Base-by-base conservation (phyloP, 2,329 filamentous ascomycete genomes). In the Aspergillus phoenicis region DNA sequence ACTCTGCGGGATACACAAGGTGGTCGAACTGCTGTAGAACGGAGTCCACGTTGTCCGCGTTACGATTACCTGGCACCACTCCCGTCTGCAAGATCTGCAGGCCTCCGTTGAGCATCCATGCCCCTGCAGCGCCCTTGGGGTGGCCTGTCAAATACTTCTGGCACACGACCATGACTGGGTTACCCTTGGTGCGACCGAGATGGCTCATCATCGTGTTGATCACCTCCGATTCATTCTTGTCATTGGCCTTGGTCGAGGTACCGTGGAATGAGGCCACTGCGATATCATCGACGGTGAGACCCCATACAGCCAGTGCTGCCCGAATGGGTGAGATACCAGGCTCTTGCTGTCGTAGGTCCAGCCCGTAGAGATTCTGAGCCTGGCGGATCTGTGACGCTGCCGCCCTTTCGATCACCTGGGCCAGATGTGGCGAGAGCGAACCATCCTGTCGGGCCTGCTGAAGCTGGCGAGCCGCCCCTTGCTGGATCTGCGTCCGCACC, bases 61-160 rank as follows among this genome's bases (percentile, higher is more conserved):
- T 98, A 72, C 92, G 89, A 82, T 98, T 97, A 62, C 93, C 93
- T 11, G 93, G 93, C 15, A 98, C 92, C 49, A 97, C 83, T 71
- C 94, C 93, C 48, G 86, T 89, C 84, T 97, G 95, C 69, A 98
- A 87, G 43, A 96, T 91, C 78, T 98, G 93, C 75, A 98, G 83
- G 77, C 91, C 93, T 67, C 94, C 93, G 83, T 98, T 97, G 85
- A 97, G 87, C 93, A 97, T 97, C 92, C 93, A 98, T 38, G 93
- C 93, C 82, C 93, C 93, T 60, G 93, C 93, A 71, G 94, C 93
- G 87, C 93, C 93, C 87, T 97, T 97, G 72, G 94, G 93, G 77
- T 98, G 93, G 77, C 93, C 93, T 55, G 94, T 97, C 62, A 98
- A 87, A 78, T 94, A 97, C 81, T 98, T 98, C 81, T 98, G 93